A percentile compares a stretch with the other conserved stretches of the same genome.
phyloP scores from a whole-genome alignment of 345 rosid species.

The Alliaria petiolata region DNA sequence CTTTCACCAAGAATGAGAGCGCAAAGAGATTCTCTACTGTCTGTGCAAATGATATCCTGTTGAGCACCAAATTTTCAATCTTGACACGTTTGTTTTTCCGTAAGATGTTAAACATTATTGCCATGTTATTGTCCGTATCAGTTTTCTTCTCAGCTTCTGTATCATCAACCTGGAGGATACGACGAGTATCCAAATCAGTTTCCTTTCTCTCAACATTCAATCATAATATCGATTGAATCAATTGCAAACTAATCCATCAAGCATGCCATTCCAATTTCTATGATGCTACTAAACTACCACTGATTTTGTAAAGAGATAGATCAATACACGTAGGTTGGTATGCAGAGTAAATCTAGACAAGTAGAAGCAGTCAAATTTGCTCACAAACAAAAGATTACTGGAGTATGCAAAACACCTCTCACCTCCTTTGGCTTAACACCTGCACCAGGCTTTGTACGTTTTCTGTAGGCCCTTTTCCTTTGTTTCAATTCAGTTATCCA shows the following conservation, averaged over 20 bases:
- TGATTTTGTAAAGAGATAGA: not conserved
- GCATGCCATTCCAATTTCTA: too few relatives aligned
- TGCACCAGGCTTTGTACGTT: slow-evolving; percentile 44
- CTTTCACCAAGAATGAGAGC: slow-evolving; percentile 82
- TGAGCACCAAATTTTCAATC: slow-evolving; percentile 64
- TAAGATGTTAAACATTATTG: slow-evolving; percentile 61
- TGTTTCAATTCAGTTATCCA: slow-evolving; percentile 56
- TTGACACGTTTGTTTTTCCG: slow-evolving; percentile 42
- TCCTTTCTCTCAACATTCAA: not conserved
- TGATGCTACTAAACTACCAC: not conserved
- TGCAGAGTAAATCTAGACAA: not conserved
- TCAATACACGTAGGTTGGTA: not conserved
- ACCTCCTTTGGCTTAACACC: slow-evolving; percentile 71
- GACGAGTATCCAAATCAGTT: not conserved
- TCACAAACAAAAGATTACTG: not conserved
- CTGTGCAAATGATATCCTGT: slow-evolving; percentile 76
- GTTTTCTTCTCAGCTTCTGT: slow-evolving; percentile 48
- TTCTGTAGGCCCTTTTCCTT: slow-evolving; percentile 42
- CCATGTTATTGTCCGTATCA: slow-evolving; percentile 76
- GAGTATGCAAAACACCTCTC: slow-evolving; percentile 7
- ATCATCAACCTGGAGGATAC: slow-evolving; percentile 44
- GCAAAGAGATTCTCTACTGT: slow-evolving; percentile 82
- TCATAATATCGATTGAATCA: not conserved
- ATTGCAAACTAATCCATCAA: too few relatives aligned
- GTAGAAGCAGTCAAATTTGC: not conserved